phyloP scores from a whole-genome alignment of 768 basidiomycete species.

The Suillus clintonianus region DNA sequence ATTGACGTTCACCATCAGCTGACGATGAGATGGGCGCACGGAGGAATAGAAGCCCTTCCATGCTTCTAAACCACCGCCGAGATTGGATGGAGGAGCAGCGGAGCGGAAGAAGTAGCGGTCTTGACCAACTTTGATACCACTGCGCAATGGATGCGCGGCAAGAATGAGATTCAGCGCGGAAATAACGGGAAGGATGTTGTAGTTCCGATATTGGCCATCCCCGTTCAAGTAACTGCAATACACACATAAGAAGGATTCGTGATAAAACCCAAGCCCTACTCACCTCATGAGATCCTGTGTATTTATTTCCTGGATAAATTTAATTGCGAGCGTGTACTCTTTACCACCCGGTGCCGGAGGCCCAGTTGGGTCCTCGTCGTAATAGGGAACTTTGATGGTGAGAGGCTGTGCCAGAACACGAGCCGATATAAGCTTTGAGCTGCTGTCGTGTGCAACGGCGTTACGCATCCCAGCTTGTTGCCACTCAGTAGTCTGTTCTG shows the following conservation, averaged over 20 bases:
- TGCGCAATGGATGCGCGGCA: slow-evolving; percentile 44
- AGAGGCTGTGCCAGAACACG: slow-evolving; percentile 43
- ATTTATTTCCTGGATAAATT: slow-evolving; percentile 45
- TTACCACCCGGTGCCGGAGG: slow-evolving; percentile 33
- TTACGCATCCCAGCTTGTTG: slow-evolving; percentile 38
- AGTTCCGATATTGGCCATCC: slow-evolving; percentile 41
- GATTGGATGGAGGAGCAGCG: slow-evolving; percentile 27
- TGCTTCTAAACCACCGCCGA: slow-evolving; percentile 57
- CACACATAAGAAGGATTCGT: slow-evolving; percentile 9
- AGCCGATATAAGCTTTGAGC: slow-evolving; percentile 47
- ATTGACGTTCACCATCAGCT: slow-evolving; percentile 55
- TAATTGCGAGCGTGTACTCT: slow-evolving; percentile 46
- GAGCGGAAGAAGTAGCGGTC: slow-evolving; percentile 55
- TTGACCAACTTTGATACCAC: slow-evolving; percentile 52
- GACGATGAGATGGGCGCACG: slow-evolving; percentile 42
- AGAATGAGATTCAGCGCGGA: slow-evolving; percentile 54
- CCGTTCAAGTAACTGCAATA: slow-evolving; percentile 45
- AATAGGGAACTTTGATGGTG: slow-evolving; percentile 39
- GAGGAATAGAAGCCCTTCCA: slow-evolving; percentile 56
- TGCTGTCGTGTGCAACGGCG: slow-evolving; percentile 48
- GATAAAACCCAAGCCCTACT: slow-evolving; percentile 8
- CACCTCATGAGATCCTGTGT: slow-evolving; percentile 44
- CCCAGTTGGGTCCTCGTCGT: slow-evolving; percentile 47
- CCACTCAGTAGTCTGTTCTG: slow-evolving; percentile 46
- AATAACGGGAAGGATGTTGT: slow-evolving; percentile 49